Evolutionary conservation across 257 asterid species (phyloP), one percentile per base, ranked within the genome.

Genomic region (Przewalskia tangutica): DNA sequence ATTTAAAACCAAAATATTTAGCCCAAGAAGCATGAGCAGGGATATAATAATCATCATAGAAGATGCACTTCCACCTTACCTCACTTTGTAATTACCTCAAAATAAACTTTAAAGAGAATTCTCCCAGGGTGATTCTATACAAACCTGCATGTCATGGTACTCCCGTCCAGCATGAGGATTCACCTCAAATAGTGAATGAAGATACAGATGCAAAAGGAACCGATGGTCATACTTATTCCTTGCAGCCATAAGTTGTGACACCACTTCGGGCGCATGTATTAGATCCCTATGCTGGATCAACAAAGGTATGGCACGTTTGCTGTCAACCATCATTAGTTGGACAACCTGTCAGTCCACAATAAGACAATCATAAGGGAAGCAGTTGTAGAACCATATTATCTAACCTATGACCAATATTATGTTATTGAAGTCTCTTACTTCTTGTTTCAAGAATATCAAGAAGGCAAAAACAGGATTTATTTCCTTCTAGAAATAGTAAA

Each of bases 101-200:
- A 11, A 70, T 7, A 73, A 46, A 27, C 59, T 46, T 46, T 46
- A 73, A 46, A 73, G 20, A 20, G 79, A 71, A 71, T 12, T 10
- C 36, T 44, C 50, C 7, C 16, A 68, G 42, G 70, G 50, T 65
- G 48, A 67, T 36, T 48, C 59, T 73, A 67, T 46, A 84, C 88
- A 80, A 84, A 96, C 99, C 98, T 96, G 99, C 95, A 96, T 92
- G 87, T 96, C 99, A 85, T 96, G 99, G 87, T 83, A 93, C 83
- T 92, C 99, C 87, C 93, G 90, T 84, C 98, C 98, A 77, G 97
- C 97, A 85, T 91, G 92, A 59, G 98, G 94, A 88, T 89, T 89
- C 79, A 90, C 86, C 91, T 85, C 95, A 81, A 93, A 94, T 84
- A 96, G 82, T 56, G 95, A 81, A 88, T 94, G 97, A 79, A 96